phyloP scores from a whole-genome alignment of 2,329 filamentous ascomycete species.

The Geosmithia putterillii region DNA sequence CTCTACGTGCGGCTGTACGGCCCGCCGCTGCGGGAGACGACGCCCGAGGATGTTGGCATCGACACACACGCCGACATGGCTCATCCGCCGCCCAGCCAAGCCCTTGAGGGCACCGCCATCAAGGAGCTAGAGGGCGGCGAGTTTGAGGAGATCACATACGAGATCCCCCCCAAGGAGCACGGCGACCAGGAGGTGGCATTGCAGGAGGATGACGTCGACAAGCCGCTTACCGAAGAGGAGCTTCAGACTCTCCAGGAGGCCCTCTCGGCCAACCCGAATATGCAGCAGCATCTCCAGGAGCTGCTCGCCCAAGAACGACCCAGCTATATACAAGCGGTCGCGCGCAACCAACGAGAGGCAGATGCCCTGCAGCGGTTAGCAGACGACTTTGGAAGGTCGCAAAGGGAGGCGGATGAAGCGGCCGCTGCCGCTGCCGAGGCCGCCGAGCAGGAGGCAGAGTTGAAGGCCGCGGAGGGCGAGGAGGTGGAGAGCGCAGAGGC shows the following conservation, averaged over 20 bases:
- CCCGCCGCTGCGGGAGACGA: constrained; percentile 51
- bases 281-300: neutral
- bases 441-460: constrained; percentile 11
- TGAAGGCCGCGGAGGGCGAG: constrained; percentile 16
- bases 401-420: constrained; percentile 14
- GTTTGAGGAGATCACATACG: constrained; percentile 49
- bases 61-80: constrained; percentile 25
- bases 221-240: constrained; percentile 5
- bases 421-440: constrained; percentile 6
- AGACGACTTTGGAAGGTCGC: constrained; percentile 40
- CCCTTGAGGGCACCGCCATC: constrained; percentile 32
- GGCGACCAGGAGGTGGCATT: neutral
- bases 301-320: constrained; percentile 5
- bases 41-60: constrained; percentile 45
- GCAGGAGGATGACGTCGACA: constrained; percentile 4
- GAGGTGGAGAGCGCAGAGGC: constrained; percentile 1
- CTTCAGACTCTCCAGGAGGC: neutral
- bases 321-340: constrained; percentile 34
- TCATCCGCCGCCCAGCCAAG: constrained; percentile 4
- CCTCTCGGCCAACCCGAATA: neutral
- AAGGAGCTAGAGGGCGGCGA: constrained; percentile 42
- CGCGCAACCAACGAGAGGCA: constrained; percentile 42
- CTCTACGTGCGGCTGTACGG: constrained; percentile 78
- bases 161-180: constrained; percentile 8
- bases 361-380: constrained; percentile 41